Base-by-base conservation (phyloP, 2,329 filamentous ascomycete genomes). In the Stemphylium vesicarium region DNA sequence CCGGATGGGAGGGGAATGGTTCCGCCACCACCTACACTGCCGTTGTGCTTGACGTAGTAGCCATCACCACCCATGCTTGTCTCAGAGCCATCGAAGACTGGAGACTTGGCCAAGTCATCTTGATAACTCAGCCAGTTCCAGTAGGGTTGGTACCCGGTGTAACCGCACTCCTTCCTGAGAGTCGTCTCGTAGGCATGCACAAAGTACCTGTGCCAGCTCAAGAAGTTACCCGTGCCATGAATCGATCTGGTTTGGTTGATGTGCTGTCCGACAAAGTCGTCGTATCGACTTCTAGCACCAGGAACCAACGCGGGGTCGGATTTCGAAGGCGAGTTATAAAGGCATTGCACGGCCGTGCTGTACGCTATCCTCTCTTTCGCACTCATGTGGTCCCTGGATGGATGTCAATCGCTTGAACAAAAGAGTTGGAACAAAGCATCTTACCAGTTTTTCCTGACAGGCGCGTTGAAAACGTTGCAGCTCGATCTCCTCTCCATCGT, bases 41-140 rank as follows among this genome's bases (percentile, higher is more conserved):
- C 51, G 39, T 53, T 50, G 33, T 53, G 51, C 33, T 49, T 16
- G 9, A 54, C 51, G 26, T 26, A 54, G 1, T 45, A 43, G 4
- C 68, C 68, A 26, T 67, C 62, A 4, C 66, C 63, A 32, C 62
- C 57, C 50, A 84, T 70, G 48, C 77, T 80, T 11, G 62, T 63
- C 2, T 53, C 56, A 18, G 54, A 62, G 15, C 67, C 67, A 37
- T 71, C 65, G 12, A 71, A 69, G 13, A 71, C 50, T 2, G 66
- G 65, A 3, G 58, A 63, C 4, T 49, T 54, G 4, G 70, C 62
- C 1, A 78, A 76, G 58, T 66, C 45, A 3, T 64, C 52, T 18
- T 59, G 56, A 26, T 58, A 47, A 13, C 48, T 51, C 22, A 59
- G 52, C 80, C 81, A 84, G 66, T 84, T 81, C 74, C 79, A 80